Evolutionary conservation across 495 filamentous ascomycete species (phyloP).

Genomic region (Jackrogersella multiformis): DNA sequence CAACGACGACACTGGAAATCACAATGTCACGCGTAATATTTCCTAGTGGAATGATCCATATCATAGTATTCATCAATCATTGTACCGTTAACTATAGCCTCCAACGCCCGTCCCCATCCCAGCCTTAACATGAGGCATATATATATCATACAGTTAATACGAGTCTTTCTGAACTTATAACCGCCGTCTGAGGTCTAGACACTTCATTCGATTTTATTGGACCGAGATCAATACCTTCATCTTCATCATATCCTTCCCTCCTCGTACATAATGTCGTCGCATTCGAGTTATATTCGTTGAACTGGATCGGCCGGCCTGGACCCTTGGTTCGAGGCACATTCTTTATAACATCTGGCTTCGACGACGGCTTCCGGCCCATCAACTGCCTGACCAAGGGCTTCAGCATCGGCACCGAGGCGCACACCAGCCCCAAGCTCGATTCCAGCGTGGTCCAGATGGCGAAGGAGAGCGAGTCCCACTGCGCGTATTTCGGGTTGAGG

Average conservation of each 20-base stretch:
- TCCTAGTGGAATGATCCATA: neutral
- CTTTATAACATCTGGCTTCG: slow-evolving; percentile 31
- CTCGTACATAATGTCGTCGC: slow-evolving; percentile 33
- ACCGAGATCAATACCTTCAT: slow-evolving; percentile 17
- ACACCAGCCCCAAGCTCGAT: slow-evolving; percentile 37
- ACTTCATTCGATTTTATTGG: slow-evolving; percentile 18
- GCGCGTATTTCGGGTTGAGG: slow-evolving; percentile 39
- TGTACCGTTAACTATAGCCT: slow-evolving; percentile 8
- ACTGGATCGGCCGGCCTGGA: neutral
- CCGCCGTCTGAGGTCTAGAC: slow-evolving; percentile 7
- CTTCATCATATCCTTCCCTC: slow-evolving; percentile 14
- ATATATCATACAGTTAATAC: slow-evolving; percentile 21
- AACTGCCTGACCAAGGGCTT: slow-evolving; percentile 36
- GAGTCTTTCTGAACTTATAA: slow-evolving; percentile 18
- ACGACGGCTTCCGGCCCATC: slow-evolving; percentile 38
- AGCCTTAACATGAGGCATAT: neutral
- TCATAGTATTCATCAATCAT: slow-evolving; percentile 29
- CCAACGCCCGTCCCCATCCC: neutral
- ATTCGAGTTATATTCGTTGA: slow-evolving; percentile 28
- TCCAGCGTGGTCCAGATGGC: slow-evolving; percentile 43
- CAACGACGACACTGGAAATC: neutral
- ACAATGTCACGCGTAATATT: neutral
- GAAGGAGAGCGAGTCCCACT: slow-evolving; percentile 40
- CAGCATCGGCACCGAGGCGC: slow-evolving; percentile 41
- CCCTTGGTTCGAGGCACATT: slow-evolving; percentile 33